Conservation (phyloP, 352 stramenopile species). For the Stephanocyclus meneghinianus region DNA sequence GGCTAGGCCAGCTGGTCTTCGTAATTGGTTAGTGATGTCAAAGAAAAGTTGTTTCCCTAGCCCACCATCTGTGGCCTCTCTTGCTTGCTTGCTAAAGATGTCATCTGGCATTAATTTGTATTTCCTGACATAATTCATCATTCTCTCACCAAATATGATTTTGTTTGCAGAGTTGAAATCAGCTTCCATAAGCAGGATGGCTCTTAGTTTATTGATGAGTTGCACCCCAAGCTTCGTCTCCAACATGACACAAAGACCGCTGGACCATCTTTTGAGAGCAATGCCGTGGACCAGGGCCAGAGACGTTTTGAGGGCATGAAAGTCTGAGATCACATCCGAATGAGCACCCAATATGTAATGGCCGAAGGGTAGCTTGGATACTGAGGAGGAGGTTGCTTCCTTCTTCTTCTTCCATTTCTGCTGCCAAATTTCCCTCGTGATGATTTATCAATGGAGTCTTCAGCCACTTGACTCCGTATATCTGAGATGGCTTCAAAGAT, state of each 20-base stretch:
- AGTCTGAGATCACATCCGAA: conserved; percentile 22
- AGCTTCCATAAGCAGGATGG: conserved; percentile 45
- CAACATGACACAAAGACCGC: conserved; percentile 42
- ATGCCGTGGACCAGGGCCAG: conserved; percentile 22
- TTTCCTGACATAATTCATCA: conserved; percentile 20
- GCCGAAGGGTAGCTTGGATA: conserved; percentile 40
- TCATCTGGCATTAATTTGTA: conserved; percentile 21
- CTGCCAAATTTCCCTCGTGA: conserved; percentile 7
- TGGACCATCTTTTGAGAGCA: conserved; percentile 20
- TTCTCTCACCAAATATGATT: conserved; percentile 16
- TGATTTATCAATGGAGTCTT: conserved; percentile 10
- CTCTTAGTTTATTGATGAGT: conserved; percentile 28
- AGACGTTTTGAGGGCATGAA: conserved; percentile 34
- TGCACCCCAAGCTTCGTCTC: conserved; percentile 35
- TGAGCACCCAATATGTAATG: conserved; percentile 43
- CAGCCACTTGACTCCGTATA: conserved; percentile 9
- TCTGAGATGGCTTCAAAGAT: conserved; percentile 7
- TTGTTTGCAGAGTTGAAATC: conserved; percentile 45
- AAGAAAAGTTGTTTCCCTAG: conserved; percentile 8
- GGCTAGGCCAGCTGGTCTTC: not conserved
- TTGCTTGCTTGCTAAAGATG: conserved; percentile 18
- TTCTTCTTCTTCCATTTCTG: conserved; percentile 23
- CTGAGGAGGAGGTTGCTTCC: conserved; percentile 49
- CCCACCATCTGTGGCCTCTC: conserved; percentile 14
- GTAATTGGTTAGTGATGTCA: conserved; percentile 2